Base-by-base conservation (phyloP, 1,284 basidiomycete genomes). In the Fomitiporia mediterranea region DNA sequence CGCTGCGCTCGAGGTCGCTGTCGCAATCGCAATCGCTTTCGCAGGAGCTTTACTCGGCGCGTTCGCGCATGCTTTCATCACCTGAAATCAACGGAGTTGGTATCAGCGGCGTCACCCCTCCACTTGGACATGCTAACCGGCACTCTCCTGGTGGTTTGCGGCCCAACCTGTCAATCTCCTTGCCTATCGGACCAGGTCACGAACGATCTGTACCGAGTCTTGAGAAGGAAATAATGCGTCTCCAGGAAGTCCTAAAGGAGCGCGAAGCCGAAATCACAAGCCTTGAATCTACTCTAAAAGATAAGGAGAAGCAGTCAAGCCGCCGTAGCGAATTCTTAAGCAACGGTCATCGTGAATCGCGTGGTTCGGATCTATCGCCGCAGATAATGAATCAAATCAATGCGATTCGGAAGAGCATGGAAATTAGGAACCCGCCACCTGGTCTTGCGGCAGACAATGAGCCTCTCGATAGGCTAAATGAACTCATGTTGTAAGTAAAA, bases 21-120 rank as follows among this genome's bases (percentile, higher is more conserved):
- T 87, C 84, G 75, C 86, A 89, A 74, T 92, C 89, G 67, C 82
- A 86, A 76, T 94, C 93, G 77, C 84, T 94, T 64, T 94, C 93
- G 74, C 93, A 94, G 91, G 92, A 96, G 82, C 84, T 94, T 62
- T 94, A 88, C 64, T 94, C 84, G 76, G 90, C 79, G 77, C 88
- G 85, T 68, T 91, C 85, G 74, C 88, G 86, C 80, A 88, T 76
- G 76, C 78, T 66, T 89, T 87, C 62, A 80, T 79, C 62, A 88
- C 85, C 63, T 87, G 84, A 69, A 79, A 30, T 49, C 27, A 60
- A 84, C 68, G 82, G 80, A 64, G 84, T 82, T 58, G 77, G 75
- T 80, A 82, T 80, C 62, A 81, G 82, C 27, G 28, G 42, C 11
- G 51, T 72, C 53, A 70, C 74, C 32, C 81, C 30, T 23, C 81